Conservation (phyloP, 2,329 filamentous ascomycete genomes). For the Penicillium sp. region DNA sequence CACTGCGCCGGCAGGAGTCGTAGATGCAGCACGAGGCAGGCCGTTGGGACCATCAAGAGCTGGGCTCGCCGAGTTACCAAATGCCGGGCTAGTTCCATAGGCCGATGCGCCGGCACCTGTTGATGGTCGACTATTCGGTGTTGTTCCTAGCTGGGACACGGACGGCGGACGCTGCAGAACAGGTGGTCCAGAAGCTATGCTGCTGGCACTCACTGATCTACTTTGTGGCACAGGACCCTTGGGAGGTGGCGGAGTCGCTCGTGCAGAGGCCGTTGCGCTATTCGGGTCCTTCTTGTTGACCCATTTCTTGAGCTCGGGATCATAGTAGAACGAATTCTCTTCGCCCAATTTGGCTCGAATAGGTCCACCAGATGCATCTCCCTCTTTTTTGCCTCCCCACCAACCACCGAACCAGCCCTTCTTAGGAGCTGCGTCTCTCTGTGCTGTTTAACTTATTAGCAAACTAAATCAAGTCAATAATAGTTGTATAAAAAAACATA, state of each 20-base stretch:
- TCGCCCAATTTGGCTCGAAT: slow-evolving; percentile 93
- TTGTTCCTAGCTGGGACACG: slow-evolving; percentile 11
- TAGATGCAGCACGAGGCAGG: slow-evolving; percentile 33
- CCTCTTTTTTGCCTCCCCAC: slow-evolving; percentile 68
- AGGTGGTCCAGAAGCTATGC: slow-evolving; percentile 45
- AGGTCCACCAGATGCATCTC: slow-evolving; percentile 56
- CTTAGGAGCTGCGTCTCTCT: slow-evolving; percentile 36
- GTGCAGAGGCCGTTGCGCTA: slow-evolving; percentile 54
- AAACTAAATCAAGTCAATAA: slow-evolving; percentile 24
- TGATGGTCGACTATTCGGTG: slow-evolving; percentile 26
- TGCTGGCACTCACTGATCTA: slow-evolving; percentile 51
- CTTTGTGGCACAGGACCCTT: slow-evolving; percentile 51
- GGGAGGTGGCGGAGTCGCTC: slow-evolving; percentile 75
- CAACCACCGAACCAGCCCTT: slow-evolving; percentile 77
- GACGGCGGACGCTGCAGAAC: slow-evolving; percentile 16
- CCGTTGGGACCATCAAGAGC: slow-evolving; percentile 21
- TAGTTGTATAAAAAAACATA: slow-evolving; percentile 27
- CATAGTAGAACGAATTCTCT: slow-evolving; percentile 87
- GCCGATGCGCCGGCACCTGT: slow-evolving; percentile 26
- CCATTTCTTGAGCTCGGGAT: slow-evolving; percentile 96
- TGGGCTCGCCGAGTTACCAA: slow-evolving; percentile 19
- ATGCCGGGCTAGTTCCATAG: slow-evolving; percentile 28
- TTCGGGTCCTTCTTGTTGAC: slow-evolving; percentile 85
- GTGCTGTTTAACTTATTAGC: slow-evolving; percentile 39
- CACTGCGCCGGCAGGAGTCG: slow-evolving; percentile 29